Base-by-base conservation (phyloP, 495 filamentous ascomycete species). In the Collariella sp. region DNA sequence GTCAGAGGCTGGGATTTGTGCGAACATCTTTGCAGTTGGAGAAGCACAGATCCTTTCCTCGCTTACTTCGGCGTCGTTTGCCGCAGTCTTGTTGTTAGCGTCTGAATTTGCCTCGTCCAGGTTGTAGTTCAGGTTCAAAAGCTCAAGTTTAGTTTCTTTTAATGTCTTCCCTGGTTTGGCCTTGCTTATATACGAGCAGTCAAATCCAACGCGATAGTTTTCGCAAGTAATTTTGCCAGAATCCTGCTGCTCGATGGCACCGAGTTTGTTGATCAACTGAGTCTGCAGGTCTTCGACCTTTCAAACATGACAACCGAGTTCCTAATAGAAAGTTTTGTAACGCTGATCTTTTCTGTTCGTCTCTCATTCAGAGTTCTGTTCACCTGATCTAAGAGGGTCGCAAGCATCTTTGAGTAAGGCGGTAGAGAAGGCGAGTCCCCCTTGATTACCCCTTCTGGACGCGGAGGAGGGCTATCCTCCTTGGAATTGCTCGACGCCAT, bases 361-460 rank as follows among this genome's bases (percentile, higher is more conserved):
- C 74, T 73, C 50, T 86, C 83, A 34, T 87, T 87, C 11, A 95
- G 76, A 35, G 88, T 83, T 66, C 85, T 86, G 74, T 96, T 97
- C 26, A 96, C 90, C 66, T 96, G 86, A 60, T 98, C 93, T 9
- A 96, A 79, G 56, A 98, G 58, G 5, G 83, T 79, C 33, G 87
- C 85, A 83, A 97, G 89, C 93, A 98, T 97, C 71, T 89, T 86
- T 16, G 88, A 91, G 64, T 94, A 98, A 7, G 84, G 86, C 0
- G 89, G 89, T 49, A 85, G 35, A 15, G 47, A 80, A 44, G 62
- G 60, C 60, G 88, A 83, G 57, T 84, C 81, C 50, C 86, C 72
- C 24, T 80, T 78, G 63, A 91, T 83, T 26, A 95, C 83, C 16
- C 87, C 89, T 55, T 82, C 85, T 15, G 76, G 78, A 12, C 73